Percentiles rank a stretch among this genome's conserved stretches.
Evolutionary conservation across 2,329 filamentous ascomycete species (phyloP).

Genomic region (Botryotinia narcissicola): DNA sequence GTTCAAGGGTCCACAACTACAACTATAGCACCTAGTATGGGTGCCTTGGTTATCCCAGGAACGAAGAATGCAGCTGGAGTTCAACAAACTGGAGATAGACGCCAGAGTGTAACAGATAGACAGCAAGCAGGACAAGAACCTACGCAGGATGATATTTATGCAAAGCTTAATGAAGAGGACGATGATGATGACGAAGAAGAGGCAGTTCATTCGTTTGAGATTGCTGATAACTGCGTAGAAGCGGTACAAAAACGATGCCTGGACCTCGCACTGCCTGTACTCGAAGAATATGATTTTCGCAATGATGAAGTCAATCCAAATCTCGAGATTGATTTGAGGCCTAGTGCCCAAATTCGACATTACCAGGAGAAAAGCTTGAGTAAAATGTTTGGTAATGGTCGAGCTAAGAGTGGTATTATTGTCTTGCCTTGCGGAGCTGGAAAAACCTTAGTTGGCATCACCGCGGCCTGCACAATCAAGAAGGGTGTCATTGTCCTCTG

Average conservation of each 20-base stretch:
- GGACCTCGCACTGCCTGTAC: conserved; percentile 78
- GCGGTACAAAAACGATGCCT: conserved; percentile 86
- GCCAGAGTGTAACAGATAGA: conserved; percentile 40
- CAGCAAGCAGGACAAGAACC: conserved; percentile 50
- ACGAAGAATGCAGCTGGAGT: conserved; percentile 90
- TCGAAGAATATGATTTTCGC: conserved; percentile 96
- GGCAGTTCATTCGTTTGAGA: conserved; percentile 90
- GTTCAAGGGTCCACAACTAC: conserved; percentile 69
- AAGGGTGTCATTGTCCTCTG: conserved; percentile 94
- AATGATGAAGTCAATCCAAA: conserved; percentile 88
- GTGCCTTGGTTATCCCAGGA: conserved; percentile 84
- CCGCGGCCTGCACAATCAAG: conserved; percentile 94
- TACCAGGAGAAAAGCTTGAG: conserved; percentile 97
- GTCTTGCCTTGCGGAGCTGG: conserved; percentile 94
- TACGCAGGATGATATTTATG: conserved; percentile 67
- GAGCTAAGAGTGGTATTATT: conserved; percentile 96
- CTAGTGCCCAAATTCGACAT: conserved; percentile 82
- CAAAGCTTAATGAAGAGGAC: conserved; percentile 73
- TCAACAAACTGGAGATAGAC: conserved; percentile 62
- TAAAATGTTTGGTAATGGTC: conserved; percentile 99
- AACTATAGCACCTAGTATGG: conserved; percentile 81
- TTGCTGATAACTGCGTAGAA: conserved; percentile 78
- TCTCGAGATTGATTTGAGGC: conserved; percentile 88
- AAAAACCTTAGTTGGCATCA: conserved; percentile 97
- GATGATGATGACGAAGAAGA: conserved; percentile 81